Base-by-base conservation (phyloP, 371 early-diverging fungal genomes). In the Mortierella sp. region DNA sequence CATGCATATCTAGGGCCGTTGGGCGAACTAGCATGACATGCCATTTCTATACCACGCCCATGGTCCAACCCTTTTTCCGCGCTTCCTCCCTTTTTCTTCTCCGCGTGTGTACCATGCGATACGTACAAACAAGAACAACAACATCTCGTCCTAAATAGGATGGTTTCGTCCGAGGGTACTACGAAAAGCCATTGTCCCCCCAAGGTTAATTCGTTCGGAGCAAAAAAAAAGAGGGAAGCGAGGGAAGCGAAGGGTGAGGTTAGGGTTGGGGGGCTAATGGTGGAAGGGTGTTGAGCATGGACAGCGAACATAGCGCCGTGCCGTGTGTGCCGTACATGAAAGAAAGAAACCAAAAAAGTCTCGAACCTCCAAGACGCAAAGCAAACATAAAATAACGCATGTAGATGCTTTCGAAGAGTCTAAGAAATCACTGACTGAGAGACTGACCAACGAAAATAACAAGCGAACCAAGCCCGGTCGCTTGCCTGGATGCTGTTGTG, bases 1-100 rank as follows among this genome's bases (percentile, higher is more conserved):
- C 41, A 68, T 68, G 68, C 68, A 68, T 68, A 41, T 68, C 68
- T 68, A 38, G 38, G 43, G 68, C 68, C 41, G 68, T 68, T 68
- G 35, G 43, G 29, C 27, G 27, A 32, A 32, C 16, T 32, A 35
- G 35, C 32, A 63, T 63, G 68, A 41, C 24, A 63, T 63, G 68
- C 24, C 38, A 65, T 35, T 65, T 38, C 43, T 41, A 21, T 38
- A 21, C 68, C 68, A 38, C 38, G 14, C 29, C 56, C 41, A 56
- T 56, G 60, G 32, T 63, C 38, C 29, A 58, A 63, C 32, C 58
- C 29, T 63, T 32, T 35, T 63, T 63, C 35, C 35, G 29, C 35
- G 21, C 68, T 24, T 21, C 41, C 21, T 41, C 41, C 68, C 41
- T 2, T 41, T 24, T 68, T 38, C 38, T 21, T 38, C 41, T 41